Evolutionary conservation across 2,329 filamentous ascomycete genomes (phyloP).

Genomic region (Claviceps africana): DNA sequence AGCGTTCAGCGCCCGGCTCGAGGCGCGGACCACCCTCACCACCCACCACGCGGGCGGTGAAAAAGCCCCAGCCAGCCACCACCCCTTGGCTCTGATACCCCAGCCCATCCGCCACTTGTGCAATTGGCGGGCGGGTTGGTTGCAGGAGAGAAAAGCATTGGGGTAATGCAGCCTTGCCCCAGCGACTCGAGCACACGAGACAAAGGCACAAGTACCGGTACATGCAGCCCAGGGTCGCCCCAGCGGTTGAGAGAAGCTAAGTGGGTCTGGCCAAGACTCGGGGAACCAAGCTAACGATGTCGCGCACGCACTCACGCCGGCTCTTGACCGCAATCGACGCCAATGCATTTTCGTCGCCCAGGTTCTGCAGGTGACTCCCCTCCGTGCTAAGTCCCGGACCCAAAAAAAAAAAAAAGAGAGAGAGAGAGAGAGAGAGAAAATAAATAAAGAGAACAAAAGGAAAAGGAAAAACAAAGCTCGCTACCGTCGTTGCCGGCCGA

Average conservation of each 20-base stretch:
- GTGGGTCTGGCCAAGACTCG: neutral
- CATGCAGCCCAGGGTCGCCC: constrained; percentile 1
- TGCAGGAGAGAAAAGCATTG: constrained; percentile 8
- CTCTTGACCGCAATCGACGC: neutral
- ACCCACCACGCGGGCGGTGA: neutral
- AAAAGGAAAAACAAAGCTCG: no score
- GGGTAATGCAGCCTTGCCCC: constrained; percentile 7
- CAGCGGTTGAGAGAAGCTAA: constrained; percentile 7
- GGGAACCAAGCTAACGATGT: neutral
- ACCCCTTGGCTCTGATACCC: no score
- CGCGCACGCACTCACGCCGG: neutral
- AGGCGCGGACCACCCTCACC: no score
- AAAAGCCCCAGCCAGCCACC: neutral
- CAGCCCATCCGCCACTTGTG: neutral
- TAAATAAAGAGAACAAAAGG: no score
- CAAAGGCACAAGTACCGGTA: constrained; percentile 4
- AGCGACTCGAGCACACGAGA: neutral
- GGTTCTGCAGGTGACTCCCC: no score
- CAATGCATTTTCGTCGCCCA: neutral
- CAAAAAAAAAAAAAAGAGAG: no score
- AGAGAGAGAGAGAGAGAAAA: no score
- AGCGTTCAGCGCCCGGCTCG: neutral
- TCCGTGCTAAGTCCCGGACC: no score
- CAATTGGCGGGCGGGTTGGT: neutral
- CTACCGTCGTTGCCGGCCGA: no score